Percentiles rank a stretch among this genome's conserved stretches.
phyloP scores from a whole-genome alignment of 2,329 filamentous ascomycete species.

The Colletotrichum sp. region DNA sequence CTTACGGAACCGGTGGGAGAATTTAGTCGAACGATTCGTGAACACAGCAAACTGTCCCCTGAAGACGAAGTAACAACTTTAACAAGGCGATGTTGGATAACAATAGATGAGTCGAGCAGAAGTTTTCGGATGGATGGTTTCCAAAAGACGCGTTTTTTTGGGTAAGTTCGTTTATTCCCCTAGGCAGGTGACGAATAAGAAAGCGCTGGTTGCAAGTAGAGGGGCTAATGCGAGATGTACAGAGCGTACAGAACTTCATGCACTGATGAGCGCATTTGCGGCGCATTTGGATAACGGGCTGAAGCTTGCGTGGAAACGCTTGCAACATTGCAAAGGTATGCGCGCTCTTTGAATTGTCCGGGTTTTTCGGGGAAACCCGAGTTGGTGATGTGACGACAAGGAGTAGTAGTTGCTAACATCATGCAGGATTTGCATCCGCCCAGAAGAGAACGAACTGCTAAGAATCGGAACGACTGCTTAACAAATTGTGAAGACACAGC shows the following conservation, averaged over 20 bases:
- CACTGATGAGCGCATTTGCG: background rate
- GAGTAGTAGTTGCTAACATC: background rate
- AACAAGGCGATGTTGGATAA: background rate
- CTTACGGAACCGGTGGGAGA: background rate
- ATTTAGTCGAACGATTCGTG: background rate
- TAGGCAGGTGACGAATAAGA: background rate
- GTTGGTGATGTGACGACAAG: background rate
- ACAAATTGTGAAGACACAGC: background rate
- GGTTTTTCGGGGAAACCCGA: fast-evolving
- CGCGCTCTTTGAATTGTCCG: background rate
- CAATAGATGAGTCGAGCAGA: background rate
- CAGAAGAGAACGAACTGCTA: background rate
- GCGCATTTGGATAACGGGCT: background rate
- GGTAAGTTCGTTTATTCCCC: background rate
- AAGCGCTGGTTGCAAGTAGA: background rate
- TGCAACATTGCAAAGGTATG: background rate
- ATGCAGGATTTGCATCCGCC: background rate
- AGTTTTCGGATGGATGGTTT: background rate
- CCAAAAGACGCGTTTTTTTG: background rate
- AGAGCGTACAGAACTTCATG: background rate
- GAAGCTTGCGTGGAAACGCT: background rate
- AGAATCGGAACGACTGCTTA: background rate
- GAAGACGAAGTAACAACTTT: background rate
- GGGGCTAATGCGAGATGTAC: background rate
- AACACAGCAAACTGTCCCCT: fast-evolving